These are phyloP conservation scores for Candida nitratophila DNA, from an alignment of 805 yeast species.

Conservation along the genomic window DNA sequence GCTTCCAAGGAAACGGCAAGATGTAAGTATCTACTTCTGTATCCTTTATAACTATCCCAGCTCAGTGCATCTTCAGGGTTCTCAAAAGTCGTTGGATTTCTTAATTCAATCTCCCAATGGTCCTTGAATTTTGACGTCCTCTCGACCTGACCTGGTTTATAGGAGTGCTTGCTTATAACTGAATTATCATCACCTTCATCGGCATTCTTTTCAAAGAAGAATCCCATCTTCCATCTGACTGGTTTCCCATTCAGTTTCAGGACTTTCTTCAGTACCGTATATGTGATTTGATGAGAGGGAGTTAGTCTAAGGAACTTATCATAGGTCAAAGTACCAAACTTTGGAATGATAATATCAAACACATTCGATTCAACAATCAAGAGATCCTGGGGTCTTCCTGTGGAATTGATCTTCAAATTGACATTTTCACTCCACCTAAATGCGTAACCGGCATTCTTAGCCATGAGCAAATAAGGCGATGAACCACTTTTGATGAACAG, in stretches of 20 bases:
- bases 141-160: slow-evolving; percentile 23
- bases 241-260: slow-evolving; percentile 55
- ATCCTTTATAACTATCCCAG: slow-evolving; percentile 79
- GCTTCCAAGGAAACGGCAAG: slow-evolving; percentile 53
- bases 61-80: slow-evolving; percentile 28
- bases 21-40: slow-evolving; percentile 78
- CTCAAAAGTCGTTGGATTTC: slow-evolving; percentile 44
- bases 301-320: slow-evolving; percentile 9
- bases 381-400: slow-evolving; percentile 40
- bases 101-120: slow-evolving; percentile 52
- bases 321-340: slow-evolving; percentile 31
- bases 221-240: slow-evolving; percentile 74
- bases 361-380: slow-evolving; percentile 46
- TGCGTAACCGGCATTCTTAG: slow-evolving; percentile 55
- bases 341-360: slow-evolving; percentile 52
- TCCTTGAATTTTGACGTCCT: slow-evolving; percentile 44
- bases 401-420: slow-evolving; percentile 41
- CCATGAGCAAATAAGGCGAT: slow-evolving; percentile 52
- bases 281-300: slow-evolving; percentile 25
- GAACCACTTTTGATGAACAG: slow-evolving; percentile 56
- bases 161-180: background rate
- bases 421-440: slow-evolving; percentile 59
- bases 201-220: slow-evolving; percentile 61
- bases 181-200: slow-evolving; percentile 23
- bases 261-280: slow-evolving; percentile 38